Evolutionary conservation across 495 filamentous ascomycete genomes (phyloP).

Genomic region (Extremus antarcticus): DNA sequence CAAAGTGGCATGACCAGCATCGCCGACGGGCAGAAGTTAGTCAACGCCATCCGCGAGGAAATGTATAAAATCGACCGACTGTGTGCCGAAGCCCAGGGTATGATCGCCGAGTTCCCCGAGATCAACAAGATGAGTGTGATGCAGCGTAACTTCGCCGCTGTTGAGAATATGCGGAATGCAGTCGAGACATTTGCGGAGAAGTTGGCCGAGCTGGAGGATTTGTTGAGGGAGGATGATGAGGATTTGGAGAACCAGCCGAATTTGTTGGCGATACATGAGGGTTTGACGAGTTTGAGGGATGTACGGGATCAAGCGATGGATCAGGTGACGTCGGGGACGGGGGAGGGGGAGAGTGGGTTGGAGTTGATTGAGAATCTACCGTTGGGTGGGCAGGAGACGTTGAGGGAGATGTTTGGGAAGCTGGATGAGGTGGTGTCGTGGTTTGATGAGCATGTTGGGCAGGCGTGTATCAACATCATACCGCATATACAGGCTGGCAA

Average conservation of each 20-base stretch:
- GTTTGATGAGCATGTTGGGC: conserved; percentile 92
- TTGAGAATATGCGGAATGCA: conserved; percentile 80
- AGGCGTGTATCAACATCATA: conserved; percentile 81
- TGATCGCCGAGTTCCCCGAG: conserved; percentile 92
- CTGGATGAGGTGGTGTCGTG: conserved; percentile 77
- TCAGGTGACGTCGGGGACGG: conserved; percentile 41
- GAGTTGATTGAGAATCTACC: conserved; percentile 37
- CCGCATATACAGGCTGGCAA: conserved; percentile 74
- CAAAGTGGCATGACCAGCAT: conserved; percentile 82
- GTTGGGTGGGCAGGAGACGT: conserved; percentile 51
- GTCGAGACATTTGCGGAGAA: conserved; percentile 74
- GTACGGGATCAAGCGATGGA: conserved; percentile 94
- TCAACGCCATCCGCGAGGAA: conserved; percentile 87
- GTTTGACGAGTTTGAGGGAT: conserved; percentile 79
- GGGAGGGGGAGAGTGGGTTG: conserved; percentile 21
- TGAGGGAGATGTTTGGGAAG: conserved; percentile 80
- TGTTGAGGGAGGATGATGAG: conserved; percentile 70
- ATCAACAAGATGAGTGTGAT: conserved; percentile 90
- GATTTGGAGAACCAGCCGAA: conserved; percentile 89
- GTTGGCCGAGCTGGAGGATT: conserved; percentile 57
- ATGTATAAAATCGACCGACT: conserved; percentile 97
- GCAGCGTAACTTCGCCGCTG: conserved; percentile 86
- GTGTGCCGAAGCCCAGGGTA: conserved; percentile 88
- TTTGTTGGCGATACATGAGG: conserved; percentile 76
- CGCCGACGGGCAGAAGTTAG: conserved; percentile 73